Base-by-base conservation (phyloP, 345 rosid genomes). In the Jatropha curcas region DNA sequence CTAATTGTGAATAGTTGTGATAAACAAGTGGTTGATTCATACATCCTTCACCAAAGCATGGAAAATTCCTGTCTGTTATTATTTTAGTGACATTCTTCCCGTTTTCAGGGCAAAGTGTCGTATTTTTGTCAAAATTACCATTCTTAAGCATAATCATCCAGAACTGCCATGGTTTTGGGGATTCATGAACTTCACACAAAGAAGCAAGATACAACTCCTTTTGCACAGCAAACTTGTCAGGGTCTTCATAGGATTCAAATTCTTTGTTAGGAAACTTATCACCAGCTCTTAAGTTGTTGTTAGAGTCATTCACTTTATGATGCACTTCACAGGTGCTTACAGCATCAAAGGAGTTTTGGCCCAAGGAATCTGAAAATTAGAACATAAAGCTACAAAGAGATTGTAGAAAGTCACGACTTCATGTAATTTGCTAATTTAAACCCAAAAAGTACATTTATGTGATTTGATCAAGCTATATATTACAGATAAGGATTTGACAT, bases 191-290 rank as follows among this genome's bases (percentile, higher is more conserved):
- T 34, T 66, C 62, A 50, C 80, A 76, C 9, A 76, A 35, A 57
- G 75, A 65, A 41, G 75, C 80, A 57, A 76, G 75, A 28, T 76
- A 76, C 46, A 33, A 45, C n/a, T 76, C 80, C 75, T 76, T 76
- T 37, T 71, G 55, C 51, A 66, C 48, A 1, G 80, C 80, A 58
- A 64, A 76, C 31, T 65, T 24, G 55, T 76, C 88, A 31, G 86
- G 84, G 55, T 87, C 85, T 57, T 52, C 48, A 39, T 55, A 76
- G 0, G 89, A 77, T 34, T 65, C 50, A 75, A 79, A 83, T 37
- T 75, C 88, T 9, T 59, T 27, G 19, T 17, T 2, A 25, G 87
- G 85, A 76, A 89, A 87, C 74, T 80, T 79, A 64, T 89, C 87
- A 28, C 88, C 80, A 31, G 51, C 80, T 16, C 75, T 41, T 45